Evolutionary conservation across 208 protist species (phyloP).

Genomic region (Trypanosoma mega): DNA sequence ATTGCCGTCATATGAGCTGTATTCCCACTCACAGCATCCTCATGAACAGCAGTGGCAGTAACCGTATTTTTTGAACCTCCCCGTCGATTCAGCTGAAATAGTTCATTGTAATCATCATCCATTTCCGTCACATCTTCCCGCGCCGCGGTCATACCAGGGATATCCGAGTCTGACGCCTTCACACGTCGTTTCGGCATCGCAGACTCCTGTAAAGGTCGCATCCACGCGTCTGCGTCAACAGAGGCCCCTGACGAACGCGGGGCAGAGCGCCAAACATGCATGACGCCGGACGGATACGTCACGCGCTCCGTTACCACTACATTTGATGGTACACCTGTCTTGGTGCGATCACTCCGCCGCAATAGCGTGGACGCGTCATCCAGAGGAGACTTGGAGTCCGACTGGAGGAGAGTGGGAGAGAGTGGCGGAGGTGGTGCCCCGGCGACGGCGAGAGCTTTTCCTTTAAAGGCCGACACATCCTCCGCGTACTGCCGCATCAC

Average conservation of each 20-base stretch:
- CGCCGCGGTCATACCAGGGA: neutral
- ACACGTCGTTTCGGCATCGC: neutral
- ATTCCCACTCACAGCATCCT: too few species aligned
- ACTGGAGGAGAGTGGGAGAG: neutral
- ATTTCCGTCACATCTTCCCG: neutral
- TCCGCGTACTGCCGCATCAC: neutral
- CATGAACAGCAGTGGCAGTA: too few species aligned
- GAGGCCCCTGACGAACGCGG: neutral
- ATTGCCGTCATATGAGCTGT: neutral
- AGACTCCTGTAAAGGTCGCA: conserved; percentile 20
- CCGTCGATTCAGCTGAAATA: conserved; percentile 10
- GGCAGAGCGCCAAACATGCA: conserved; percentile 10
- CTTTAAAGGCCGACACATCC: conserved; percentile 10
- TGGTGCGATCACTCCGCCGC: neutral
- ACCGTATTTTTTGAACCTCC: too few species aligned
- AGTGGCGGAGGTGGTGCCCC: neutral
- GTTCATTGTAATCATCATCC: conserved; percentile 19
- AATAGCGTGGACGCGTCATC: too few species aligned
- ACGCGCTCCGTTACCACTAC: too few species aligned
- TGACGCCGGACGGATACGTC: too few species aligned
- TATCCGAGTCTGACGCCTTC: neutral
- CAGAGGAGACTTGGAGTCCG: neutral
- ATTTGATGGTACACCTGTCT: too few species aligned
- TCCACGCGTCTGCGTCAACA: conserved; percentile 4
- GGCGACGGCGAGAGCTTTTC: neutral